Conservation (phyloP, 495 filamentous ascomycete genomes). For the Daldinia grandis region DNA sequence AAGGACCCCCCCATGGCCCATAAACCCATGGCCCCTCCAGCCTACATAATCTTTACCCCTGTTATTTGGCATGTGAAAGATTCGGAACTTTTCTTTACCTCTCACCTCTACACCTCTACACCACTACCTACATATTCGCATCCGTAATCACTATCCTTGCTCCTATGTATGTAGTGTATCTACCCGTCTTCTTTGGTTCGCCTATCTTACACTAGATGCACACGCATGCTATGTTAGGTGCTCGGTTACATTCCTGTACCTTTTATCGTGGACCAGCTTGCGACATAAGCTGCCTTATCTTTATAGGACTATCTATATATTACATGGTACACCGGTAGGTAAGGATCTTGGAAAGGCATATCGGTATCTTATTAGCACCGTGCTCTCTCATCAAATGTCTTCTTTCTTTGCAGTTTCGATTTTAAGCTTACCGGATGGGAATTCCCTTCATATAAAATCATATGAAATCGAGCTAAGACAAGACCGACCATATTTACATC, state of each 20-base stretch:
- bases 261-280: neutral
- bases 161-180: no score
- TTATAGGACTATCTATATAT: neutral
- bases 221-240: neutral
- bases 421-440: neutral
- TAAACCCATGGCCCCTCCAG: neutral
- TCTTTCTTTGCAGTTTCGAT: slow-evolving; percentile 13
- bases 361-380: slow-evolving; percentile 3
- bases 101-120: neutral
- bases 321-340: neutral
- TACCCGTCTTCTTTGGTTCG: slow-evolving; percentile 17
- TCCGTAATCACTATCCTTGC: slow-evolving; percentile 19
- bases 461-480: slow-evolving; percentile 13
- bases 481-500: slow-evolving; percentile 15
- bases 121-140: neutral
- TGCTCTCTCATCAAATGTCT: slow-evolving; percentile 11
- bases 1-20: neutral
- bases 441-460: slow-evolving; percentile 8
- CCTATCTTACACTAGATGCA: slow-evolving; percentile 10
- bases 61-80: slow-evolving; percentile 45
- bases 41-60: slow-evolving; percentile 26
- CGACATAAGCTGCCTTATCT: neutral
- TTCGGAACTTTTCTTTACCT: slow-evolving; percentile 21
- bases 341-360: slow-evolving; percentile 6
- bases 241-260: neutral